phyloP scores from a whole-genome alignment of 805 yeast genomes.

The Candida morakotiae region DNA sequence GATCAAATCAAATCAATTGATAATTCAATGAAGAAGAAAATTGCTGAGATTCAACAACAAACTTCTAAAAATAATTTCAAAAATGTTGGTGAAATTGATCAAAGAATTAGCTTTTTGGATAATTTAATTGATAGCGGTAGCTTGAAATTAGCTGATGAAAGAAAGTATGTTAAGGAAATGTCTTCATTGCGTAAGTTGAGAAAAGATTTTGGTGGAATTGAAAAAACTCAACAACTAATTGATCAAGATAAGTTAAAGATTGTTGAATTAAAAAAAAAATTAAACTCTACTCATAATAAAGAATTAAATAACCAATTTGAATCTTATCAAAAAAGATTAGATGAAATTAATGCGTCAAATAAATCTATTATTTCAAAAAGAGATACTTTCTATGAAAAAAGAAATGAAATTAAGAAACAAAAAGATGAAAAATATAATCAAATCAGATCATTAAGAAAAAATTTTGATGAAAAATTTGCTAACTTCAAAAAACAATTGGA shows the following conservation, averaged over 20 bases:
- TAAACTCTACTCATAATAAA: constrained; percentile 54
- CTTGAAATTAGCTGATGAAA: constrained; percentile 87
- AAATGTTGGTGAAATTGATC: constrained; percentile 64
- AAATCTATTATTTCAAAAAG: constrained; percentile 65
- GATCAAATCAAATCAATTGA: constrained; percentile 75
- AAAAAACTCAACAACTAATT: constrained; percentile 70
- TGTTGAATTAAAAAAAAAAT: constrained; percentile 65
- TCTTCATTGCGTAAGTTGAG: constrained; percentile 74
- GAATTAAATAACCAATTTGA: constrained; percentile 70
- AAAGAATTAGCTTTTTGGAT: constrained; percentile 63
- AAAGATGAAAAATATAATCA: constrained; percentile 65
- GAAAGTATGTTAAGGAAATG: constrained; percentile 79
- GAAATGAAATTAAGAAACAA: constrained; percentile 61
- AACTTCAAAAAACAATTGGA: constrained; percentile 65
- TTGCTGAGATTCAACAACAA: constrained; percentile 66
- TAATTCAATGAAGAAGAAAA: constrained; percentile 65
- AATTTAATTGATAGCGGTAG: constrained; percentile 71
- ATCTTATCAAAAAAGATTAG: constrained; percentile 62
- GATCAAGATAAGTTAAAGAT: constrained; percentile 76
- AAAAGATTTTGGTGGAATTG: constrained; percentile 71
- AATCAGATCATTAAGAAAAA: constrained; percentile 66
- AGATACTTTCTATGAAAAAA: constrained; percentile 56
- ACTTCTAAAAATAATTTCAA: constrained; percentile 70
- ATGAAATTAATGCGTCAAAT: constrained; percentile 56
- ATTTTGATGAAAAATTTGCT: constrained; percentile 70